phyloP scores from a whole-genome alignment of 345 rosid genomes.

The Lepidium africanum region DNA sequence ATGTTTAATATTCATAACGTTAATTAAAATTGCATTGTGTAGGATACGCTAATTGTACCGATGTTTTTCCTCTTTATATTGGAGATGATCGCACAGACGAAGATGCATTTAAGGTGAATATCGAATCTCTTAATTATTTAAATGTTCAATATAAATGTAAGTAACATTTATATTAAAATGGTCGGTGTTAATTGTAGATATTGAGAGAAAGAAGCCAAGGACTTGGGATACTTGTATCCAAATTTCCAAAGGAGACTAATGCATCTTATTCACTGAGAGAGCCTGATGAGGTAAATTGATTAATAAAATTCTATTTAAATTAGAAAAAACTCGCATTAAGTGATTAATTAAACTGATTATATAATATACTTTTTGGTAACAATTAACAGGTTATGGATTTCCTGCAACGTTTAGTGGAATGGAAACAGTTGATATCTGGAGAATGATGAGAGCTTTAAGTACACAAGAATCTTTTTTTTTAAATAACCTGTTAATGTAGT shows the following conservation, averaged over 20 bases:
- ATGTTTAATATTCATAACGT: not conserved
- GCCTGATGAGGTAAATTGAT: slow-evolving; percentile 45
- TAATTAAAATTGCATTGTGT: slow-evolving; percentile 4
- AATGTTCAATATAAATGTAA: not conserved
- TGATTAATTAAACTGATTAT: not conserved
- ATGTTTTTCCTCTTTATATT: slow-evolving; percentile 85
- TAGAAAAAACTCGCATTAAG: not conserved
- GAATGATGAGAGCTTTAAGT: slow-evolving; percentile 10
- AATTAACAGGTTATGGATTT: slow-evolving; percentile 56
- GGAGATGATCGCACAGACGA: slow-evolving; percentile 98
- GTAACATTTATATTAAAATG: not conserved
- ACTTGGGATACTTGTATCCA: slow-evolving; percentile 86
- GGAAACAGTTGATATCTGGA: slow-evolving; percentile 39
- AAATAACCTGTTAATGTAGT: slow-evolving; percentile 17
- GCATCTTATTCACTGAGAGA: slow-evolving; percentile 88
- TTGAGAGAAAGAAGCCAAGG: slow-evolving; percentile 75
- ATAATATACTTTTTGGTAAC: not conserved
- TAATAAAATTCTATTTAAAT: not conserved
- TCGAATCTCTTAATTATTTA: not conserved
- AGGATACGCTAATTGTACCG: slow-evolving; percentile 74
- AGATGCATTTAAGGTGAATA: slow-evolving; percentile 90
- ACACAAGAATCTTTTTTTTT: not conserved
- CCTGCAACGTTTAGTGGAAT: slow-evolving; percentile 56
- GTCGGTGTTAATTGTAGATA: slow-evolving; percentile 33
- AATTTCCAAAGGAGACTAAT: slow-evolving; percentile 76